Base-by-base conservation (phyloP, 345 rosid genomes). In the Hibiscus trionum region DNA sequence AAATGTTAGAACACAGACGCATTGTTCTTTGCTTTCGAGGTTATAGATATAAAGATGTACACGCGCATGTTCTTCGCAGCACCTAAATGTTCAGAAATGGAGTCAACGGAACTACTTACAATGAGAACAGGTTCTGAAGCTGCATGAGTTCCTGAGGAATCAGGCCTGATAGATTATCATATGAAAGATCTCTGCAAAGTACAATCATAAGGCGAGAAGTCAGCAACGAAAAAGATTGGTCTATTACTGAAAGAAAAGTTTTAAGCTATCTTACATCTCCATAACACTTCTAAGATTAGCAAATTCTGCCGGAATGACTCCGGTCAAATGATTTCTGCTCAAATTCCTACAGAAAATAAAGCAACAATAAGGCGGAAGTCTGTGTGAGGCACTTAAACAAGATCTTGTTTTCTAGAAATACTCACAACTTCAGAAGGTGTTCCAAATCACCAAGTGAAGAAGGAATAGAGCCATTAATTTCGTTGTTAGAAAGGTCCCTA, bases 371-470 rank as follows among this genome's bases (percentile, higher is more conserved):
- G 46, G 61, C 58, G 10, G 42, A 53, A 67, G 24, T 26, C 9
- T 60, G 61, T 16, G 52, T 42, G 50, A 71, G n/a, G 67, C 31
- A 75, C 66, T 59, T 50, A 69, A 33, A 65, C 24, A 58, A 71
- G 46, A 37, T 60, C 59, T 52, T 15, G 70, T 52, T 71, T 12
- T 47, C 58, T 31, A 69, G 72, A 9, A 57, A 62, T 68, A 78
- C 92, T 86, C 71, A 95, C 99, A 95, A 80, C 87, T 90, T 92
- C 27, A 90, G 83, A 73, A 95, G 93, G 80, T 95, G 99, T 77
- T 95, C 99, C 81, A 95, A 81, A 81, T 92, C 98, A 73, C 99
- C 99, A 33, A 95, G 85, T 29, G 99, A 82, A 78, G 97, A 81
- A 75, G 99, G 99, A 66, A 95, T 90, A 55, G 76, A 80, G 59